These are phyloP conservation scores for Mollisia scopiformis DNA, from an alignment of 2,329 filamentous ascomycete species.

Conservation along the genomic window DNA sequence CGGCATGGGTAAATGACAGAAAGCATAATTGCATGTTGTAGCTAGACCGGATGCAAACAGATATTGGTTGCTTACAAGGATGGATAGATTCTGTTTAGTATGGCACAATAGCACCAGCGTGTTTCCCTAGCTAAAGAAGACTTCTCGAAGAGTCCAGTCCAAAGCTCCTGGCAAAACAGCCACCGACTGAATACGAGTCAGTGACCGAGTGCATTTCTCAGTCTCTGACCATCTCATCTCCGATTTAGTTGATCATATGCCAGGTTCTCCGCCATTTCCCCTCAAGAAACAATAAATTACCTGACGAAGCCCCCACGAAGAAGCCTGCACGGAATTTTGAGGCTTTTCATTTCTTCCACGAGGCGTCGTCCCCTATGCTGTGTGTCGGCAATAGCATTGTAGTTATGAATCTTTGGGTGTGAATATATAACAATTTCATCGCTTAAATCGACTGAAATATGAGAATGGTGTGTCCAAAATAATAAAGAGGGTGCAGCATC, in stretches of 20 bases:
- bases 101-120: not conserved
- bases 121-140: not conserved
- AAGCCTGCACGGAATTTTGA: not conserved
- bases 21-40: not conserved
- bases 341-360: not conserved
- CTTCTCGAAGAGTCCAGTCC: not conserved
- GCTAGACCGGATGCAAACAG: not conserved
- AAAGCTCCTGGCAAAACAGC: not conserved
- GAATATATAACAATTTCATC: not conserved
- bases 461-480: not conserved
- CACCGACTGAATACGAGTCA: not conserved
- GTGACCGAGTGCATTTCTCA: not conserved
- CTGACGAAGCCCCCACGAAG: not conserved
- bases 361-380: not conserved
- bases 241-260: not conserved
- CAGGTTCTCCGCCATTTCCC: constrained; percentile 3
- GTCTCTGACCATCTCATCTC: not conserved
- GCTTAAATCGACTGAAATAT: not conserved
- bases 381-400: not conserved
- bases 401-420: not conserved
- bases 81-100: not conserved
- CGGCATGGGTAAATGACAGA: not conserved
- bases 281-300: not conserved
- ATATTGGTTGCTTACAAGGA: not conserved
- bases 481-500: not conserved